Evolutionary conservation across 1,284 basidiomycete genomes (phyloP).

Genomic region (Cryptococcus hybrid): DNA sequence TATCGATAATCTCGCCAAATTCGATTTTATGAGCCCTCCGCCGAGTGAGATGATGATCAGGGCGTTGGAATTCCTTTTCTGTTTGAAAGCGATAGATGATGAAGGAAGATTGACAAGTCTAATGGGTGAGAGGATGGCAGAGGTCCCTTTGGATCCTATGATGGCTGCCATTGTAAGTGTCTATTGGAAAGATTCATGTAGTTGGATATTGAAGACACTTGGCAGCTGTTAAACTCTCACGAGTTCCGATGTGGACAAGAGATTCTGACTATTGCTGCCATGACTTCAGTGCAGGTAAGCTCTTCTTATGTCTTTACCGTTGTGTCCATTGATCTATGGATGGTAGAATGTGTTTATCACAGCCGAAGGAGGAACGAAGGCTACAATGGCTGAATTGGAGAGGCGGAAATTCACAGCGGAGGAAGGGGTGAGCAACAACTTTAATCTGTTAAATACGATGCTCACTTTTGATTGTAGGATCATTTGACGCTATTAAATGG

Average conservation of each 20-base stretch:
- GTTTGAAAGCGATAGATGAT: constrained; percentile 55
- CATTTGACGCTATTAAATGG: constrained; percentile 89
- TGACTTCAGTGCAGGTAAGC: constrained; percentile 81
- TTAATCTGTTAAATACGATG: constrained; percentile 52
- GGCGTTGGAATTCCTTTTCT: constrained; percentile 65
- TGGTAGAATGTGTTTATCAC: constrained; percentile 79
- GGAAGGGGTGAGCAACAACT: constrained; percentile 61
- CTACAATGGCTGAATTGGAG: constrained; percentile 82
- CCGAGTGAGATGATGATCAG: constrained; percentile 80
- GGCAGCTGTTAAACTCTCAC: constrained; percentile 77
- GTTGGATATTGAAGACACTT: not conserved
- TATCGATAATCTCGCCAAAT: constrained; percentile 78
- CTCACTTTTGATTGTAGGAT: constrained; percentile 55
- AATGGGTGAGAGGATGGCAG: constrained; percentile 57
- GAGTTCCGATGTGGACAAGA: constrained; percentile 86
- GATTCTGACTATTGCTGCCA: constrained; percentile 90
- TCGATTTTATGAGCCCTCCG: constrained; percentile 89
- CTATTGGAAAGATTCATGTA: not conserved
- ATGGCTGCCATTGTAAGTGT: constrained; percentile 58
- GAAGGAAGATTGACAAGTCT: constrained; percentile 53
- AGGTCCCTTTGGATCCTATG: constrained; percentile 58
- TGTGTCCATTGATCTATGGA: no score
- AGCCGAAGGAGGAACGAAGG: constrained; percentile 71
- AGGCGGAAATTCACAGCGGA: constrained; percentile 93
- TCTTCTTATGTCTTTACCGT: no score